These are phyloP conservation scores for Pseudogymnoascus sp. DNA, from an alignment of 2,329 filamentous ascomycete genomes.

Conservation along the genomic window DNA sequence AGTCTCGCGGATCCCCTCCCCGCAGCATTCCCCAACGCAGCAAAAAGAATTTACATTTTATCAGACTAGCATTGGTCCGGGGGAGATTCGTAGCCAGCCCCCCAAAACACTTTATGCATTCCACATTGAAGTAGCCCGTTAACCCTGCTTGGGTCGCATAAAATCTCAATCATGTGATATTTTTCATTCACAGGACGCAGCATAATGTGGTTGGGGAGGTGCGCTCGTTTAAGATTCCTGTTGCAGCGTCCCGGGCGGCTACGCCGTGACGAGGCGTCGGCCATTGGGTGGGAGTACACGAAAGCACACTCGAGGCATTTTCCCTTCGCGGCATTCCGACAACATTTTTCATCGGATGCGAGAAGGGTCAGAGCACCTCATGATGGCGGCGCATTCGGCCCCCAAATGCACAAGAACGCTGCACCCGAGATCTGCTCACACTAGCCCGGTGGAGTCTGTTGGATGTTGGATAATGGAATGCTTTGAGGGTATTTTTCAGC, in stretches of 20 bases:
- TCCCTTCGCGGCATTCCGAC: neutral
- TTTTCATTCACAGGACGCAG: neutral
- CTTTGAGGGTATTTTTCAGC: neutral
- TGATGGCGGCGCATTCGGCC: neutral
- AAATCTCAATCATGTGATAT: slow-evolving; percentile 4
- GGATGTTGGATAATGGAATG: slow-evolving; percentile 2
- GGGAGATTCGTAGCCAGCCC: neutral
- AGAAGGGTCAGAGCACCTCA: neutral
- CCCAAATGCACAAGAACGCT: neutral
- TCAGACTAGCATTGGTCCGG: neutral
- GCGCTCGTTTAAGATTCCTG: neutral
- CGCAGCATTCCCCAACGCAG: neutral
- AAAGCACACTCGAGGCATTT: neutral
- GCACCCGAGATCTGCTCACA: neutral
- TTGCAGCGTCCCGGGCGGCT: neutral
- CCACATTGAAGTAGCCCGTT: neutral
- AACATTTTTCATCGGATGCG: neutral
- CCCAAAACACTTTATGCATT: neutral
- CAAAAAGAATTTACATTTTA: neutral
- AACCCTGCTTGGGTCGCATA: neutral
- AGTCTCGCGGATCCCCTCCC: neutral
- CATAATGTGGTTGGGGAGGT: neutral
- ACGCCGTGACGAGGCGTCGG: neutral
- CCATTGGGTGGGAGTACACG: neutral
- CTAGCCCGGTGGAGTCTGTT: slow-evolving; percentile 2